Conservation (phyloP, 768 basidiomycete species). For the Cyathus striatus region DNA sequence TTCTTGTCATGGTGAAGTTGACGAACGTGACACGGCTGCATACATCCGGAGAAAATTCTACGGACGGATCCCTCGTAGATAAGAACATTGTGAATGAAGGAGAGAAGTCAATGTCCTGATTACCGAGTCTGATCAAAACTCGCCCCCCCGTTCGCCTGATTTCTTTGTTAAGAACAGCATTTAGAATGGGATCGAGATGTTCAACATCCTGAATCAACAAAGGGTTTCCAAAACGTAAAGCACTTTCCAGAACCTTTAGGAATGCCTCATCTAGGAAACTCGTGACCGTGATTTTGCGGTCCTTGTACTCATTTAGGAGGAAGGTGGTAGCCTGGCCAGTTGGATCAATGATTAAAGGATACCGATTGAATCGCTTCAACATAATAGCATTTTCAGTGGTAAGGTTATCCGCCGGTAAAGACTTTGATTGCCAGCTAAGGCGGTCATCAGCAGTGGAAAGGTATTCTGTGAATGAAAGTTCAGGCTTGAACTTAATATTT, state of each 20-base stretch:
- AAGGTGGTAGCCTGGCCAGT: conserved; percentile 96
- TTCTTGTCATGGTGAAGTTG: conserved; percentile 98
- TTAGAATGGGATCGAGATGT: conserved; percentile 94
- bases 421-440: conserved; percentile 91
- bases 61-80: conserved; percentile 93
- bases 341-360: conserved; percentile 96
- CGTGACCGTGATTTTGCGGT: conserved; percentile 95
- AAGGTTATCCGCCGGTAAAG: conserved; percentile 91
- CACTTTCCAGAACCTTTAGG: conserved; percentile 96
- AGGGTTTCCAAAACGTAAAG: conserved; percentile 97
- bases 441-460: conserved; percentile 96
- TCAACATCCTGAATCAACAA: conserved; percentile 98
- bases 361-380: conserved; percentile 96
- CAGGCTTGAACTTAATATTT: conserved; percentile 85
- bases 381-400: conserved; percentile 99
- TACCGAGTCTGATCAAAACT: conserved; percentile 93
- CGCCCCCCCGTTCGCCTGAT: conserved; percentile 94
- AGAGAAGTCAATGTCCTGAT: conserved; percentile 98
- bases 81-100: conserved; percentile 99
- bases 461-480: conserved; percentile 92
- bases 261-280: conserved; percentile 99
- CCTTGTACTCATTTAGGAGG: conserved; percentile 90
- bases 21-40: conserved; percentile 96
- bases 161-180: conserved; percentile 95
- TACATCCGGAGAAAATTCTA: conserved; percentile 97